phyloP scores from a whole-genome alignment of 1,284 basidiomycete species.

The Trichosporon sp. region DNA sequence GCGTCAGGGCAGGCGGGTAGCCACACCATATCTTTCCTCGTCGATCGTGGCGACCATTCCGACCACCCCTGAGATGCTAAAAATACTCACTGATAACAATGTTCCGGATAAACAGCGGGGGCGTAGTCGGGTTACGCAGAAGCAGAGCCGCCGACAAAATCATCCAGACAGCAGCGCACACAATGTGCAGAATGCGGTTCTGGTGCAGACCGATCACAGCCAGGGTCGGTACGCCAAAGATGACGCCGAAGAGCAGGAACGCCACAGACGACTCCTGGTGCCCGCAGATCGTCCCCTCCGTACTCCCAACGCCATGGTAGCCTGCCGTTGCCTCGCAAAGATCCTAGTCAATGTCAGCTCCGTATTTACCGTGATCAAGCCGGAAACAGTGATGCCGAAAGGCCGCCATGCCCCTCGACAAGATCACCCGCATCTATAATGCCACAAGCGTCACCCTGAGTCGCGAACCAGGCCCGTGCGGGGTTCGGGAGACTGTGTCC shows the following conservation, averaged over 20 bases:
- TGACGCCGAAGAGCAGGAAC: constrained; percentile 5
- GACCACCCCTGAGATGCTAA: not conserved
- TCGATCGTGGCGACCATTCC: too few species aligned
- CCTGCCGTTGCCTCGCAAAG: not conserved
- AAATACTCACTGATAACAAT: constrained; percentile 44
- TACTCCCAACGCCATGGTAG: not conserved
- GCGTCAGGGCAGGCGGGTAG: too few species aligned
- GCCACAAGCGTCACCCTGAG: not conserved
- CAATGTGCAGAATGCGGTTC: constrained; percentile 67
- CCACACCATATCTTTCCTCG: too few species aligned
- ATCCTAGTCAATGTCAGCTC: not conserved
- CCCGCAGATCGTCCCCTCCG: not conserved
- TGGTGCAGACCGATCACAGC: constrained; percentile 74
- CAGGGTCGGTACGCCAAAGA: constrained; percentile 67
- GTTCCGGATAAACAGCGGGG: constrained; percentile 57
- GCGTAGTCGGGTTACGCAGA: constrained; percentile 43
- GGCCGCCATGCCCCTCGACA: too few species aligned
- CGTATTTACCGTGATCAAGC: not conserved
- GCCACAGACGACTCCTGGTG: not conserved
- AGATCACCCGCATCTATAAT: not conserved
- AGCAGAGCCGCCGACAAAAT: constrained; percentile 49
- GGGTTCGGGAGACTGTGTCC: not conserved
- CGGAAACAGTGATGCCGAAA: not conserved
- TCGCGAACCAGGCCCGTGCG: not conserved
- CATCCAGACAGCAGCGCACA: constrained; percentile 61